phyloP scores from a whole-genome alignment of 257 asterid species.

The Salvia splendens region DNA sequence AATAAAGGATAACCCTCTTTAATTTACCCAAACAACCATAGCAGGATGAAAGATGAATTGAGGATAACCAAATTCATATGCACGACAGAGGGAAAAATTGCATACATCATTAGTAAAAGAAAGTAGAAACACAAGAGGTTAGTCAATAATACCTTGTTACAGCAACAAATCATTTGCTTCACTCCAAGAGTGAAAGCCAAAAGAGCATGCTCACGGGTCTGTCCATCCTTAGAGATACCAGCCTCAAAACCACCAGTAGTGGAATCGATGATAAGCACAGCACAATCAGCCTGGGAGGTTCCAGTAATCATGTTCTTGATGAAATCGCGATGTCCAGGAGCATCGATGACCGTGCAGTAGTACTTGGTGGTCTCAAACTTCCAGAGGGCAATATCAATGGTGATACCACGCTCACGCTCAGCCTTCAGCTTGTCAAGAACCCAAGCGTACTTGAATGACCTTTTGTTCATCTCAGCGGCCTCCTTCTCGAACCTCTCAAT shows the following conservation, averaged over 20 bases:
- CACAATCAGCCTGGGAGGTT: slow-evolving; percentile 52
- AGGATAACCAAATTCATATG: slow-evolving; percentile 20
- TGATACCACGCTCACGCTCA: slow-evolving; percentile 88
- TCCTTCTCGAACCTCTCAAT: too few relatives aligned
- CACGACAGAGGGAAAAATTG: neutral
- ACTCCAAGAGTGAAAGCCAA: slow-evolving; percentile 86
- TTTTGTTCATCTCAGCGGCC: too few relatives aligned
- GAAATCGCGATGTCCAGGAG: too few relatives aligned
- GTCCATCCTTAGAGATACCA: slow-evolving; percentile 88
- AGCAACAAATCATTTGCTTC: slow-evolving; percentile 78
- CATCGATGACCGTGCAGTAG: too few relatives aligned
- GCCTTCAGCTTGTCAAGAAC: slow-evolving; percentile 90
- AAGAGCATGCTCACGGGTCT: slow-evolving; percentile 83
- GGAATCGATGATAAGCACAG: slow-evolving; percentile 78
- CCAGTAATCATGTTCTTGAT: too few relatives aligned
- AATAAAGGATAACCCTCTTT: slow-evolving; percentile 28
- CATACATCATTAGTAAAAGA: neutral
- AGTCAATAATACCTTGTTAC: slow-evolving; percentile 49
- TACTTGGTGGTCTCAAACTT: slow-evolving; percentile 60
- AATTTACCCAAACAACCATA: slow-evolving; percentile 21
- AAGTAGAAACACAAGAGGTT: neutral
- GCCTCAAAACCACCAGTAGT: slow-evolving; percentile 90
- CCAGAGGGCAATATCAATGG: slow-evolving; percentile 85
- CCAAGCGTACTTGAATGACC: slow-evolving; percentile 51
- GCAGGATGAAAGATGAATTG: slow-evolving; percentile 16